A percentile compares a stretch with the other conserved stretches of the same genome.
Evolutionary conservation across 2,329 filamentous ascomycete species (phyloP).

Genomic region (Sporothrix mexicana): DNA sequence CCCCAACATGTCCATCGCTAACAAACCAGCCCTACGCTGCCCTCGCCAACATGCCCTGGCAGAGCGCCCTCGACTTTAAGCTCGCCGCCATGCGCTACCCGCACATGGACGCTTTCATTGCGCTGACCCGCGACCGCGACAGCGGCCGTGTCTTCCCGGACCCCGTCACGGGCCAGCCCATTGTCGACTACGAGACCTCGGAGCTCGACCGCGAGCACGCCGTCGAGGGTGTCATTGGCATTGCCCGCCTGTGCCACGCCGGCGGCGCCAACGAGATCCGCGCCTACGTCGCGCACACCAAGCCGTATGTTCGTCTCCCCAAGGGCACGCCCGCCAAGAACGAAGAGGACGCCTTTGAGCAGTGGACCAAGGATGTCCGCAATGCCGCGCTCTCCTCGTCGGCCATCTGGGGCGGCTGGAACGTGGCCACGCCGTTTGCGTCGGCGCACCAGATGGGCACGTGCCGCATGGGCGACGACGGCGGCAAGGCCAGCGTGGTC

Average conservation of each 20-base stretch:
- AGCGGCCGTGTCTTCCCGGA: conserved; percentile 76
- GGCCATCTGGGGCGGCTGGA: conserved; percentile 47
- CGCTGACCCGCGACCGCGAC: conserved; percentile 76
- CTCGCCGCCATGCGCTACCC: conserved; percentile 70
- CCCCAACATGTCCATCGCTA: background rate
- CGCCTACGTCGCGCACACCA: conserved; percentile 64
- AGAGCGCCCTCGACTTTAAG: conserved; percentile 73
- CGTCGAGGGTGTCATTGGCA: conserved; percentile 71
- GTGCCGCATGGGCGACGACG: conserved; percentile 69
- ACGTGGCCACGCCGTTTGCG: conserved; percentile 60
- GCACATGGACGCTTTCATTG: conserved; percentile 74
- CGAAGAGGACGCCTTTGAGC: conserved; percentile 65
- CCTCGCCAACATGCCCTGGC: conserved; percentile 69
- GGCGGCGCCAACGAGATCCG: conserved; percentile 82
- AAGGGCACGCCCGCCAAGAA: conserved; percentile 45
- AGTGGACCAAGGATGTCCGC: conserved; percentile 63
- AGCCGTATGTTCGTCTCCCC: conserved; percentile 60
- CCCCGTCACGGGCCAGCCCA: conserved; percentile 65
- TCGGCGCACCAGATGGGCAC: conserved; percentile 85
- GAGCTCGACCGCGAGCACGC: conserved; percentile 74
- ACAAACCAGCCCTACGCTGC: conserved; percentile 64
- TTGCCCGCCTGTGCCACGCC: conserved; percentile 78
- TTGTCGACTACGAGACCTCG: conserved; percentile 73
- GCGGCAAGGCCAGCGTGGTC: conserved; percentile 59
- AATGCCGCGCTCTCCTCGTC: conserved; percentile 31